Evolutionary conservation across 192 early-diverging fungal genomes (phyloP), one percentile per base, ranked within the genome.

Genomic region (Coemansia sp.): DNA sequence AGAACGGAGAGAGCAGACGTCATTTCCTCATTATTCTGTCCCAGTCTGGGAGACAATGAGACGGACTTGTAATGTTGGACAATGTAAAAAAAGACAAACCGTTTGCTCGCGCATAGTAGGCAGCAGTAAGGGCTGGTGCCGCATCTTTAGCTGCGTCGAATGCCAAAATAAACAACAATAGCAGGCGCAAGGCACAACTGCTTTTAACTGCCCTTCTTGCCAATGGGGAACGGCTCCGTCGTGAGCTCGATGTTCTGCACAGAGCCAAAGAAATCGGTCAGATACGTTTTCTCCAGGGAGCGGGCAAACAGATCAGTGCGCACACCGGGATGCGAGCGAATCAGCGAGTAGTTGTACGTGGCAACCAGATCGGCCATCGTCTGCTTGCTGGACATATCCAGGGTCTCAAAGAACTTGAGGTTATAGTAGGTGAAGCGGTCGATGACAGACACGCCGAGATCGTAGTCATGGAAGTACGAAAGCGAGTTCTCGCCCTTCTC

Each of bases 351-450:
- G 68, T 95, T 85, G 70, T 98, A 99, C 1, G 94, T 91, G 35
- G 83, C 60, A 71, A 97, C 95, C 75, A 97, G 66, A 58, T 93
- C 85, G 7, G 86, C 72, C 63, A 96, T 68, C 12, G 92, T 92
- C 5, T 85, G 75, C 53, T 88, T 91, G 67, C 92, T 94, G 26
- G 88, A 88, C 84, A 90, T 87, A 49, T 93, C 87, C 59, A 99
- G 81, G 8, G 87, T 86, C 76, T 95, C 98, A 43, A 99, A 88
- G 11, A 92, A 93, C 68, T 97, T 93, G 57, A 99, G 70, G 67
- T 96, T 95, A 69, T 93, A 96, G 71, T 97, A 98, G 0, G 98
- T 99, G 70, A 92, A 99, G 35, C 98, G 89, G 76, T 99, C 98
- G 76, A 99, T 96, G 5, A 99, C 96, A 21, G 94, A 92, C 0